Base-by-base conservation (phyloP, 495 filamentous ascomycete species). In the Pseudotulostoma volvatum region DNA sequence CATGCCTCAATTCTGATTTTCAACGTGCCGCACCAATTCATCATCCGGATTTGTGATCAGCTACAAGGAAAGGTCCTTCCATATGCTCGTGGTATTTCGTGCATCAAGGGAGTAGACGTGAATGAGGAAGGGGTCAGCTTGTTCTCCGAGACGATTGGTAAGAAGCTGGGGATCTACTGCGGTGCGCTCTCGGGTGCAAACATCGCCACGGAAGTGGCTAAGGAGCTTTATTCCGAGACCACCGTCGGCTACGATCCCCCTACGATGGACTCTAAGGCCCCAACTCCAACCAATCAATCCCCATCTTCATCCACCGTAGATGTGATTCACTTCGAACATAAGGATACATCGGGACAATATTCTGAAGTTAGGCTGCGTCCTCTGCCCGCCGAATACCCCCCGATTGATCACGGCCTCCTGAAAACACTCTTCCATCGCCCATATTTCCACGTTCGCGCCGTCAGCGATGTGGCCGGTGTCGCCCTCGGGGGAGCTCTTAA, bases 21-120 rank as follows among this genome's bases (percentile, higher is more conserved):
- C 71, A 94, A 94, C 63, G 70, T 97, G 13, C 92, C 92, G 4
- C 92, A 99, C 63, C 88, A 99, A 56, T 99, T 99, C 61, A 94
- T 99, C 52, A 71, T 72, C 56, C 76, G 74, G 43, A 83, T 84
- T 44, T 95, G 87, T 60, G 70, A 78, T 31, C 76, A 84, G 54
- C 70, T 99, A 42, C 71, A 81, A 55, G 90, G 84, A 37, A 74
- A 93, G 47, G 88, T 92, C 48, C 60, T 93, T 11, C 90, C 90
- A 0, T 95, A 79, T 46, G 88, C 92, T 13, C 76, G 92, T 35
- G 92, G 85, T 33, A 81, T 99, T 44, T 93, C 84, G 44, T 99
- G 92, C 59, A 96, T 95, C 58, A 99, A 99, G 68, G 92, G 92
- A 44, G 84, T 99, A 34, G 78, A 90, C 41, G 92, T 99, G 32